These are phyloP conservation scores for Rosa persica DNA, from an alignment of 306 rosid species.

Conservation along the genomic window DNA sequence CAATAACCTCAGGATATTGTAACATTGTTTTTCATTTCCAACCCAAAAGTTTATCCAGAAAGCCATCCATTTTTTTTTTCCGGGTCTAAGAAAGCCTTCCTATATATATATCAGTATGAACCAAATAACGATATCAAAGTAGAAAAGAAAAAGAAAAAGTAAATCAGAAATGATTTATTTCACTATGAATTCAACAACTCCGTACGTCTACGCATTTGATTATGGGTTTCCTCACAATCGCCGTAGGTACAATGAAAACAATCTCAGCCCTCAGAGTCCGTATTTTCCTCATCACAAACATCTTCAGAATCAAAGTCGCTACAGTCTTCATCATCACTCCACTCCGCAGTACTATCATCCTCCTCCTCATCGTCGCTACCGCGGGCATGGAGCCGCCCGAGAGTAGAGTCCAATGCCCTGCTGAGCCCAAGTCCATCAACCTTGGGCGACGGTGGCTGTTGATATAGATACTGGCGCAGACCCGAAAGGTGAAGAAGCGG, in stretches of 20 bases:
- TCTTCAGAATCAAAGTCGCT: background rate
- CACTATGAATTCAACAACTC: background rate
- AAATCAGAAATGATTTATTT: background rate
- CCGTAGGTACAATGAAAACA: background rate
- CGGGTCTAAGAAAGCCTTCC: too few species aligned
- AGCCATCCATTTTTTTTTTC: too few species aligned
- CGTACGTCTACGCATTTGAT: background rate
- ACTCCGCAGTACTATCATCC: background rate
- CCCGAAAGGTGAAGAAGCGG: conserved; percentile 9
- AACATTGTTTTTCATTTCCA: background rate
- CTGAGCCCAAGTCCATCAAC: background rate
- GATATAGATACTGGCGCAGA: conserved; percentile 9
- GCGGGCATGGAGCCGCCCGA: conserved; percentile 2
- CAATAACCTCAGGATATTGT: background rate
- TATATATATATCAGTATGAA: background rate
- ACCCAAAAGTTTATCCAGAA: too few species aligned
- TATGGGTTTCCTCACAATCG: background rate
- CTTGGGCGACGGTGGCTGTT: background rate
- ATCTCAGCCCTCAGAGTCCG: background rate
- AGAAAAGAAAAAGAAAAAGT: background rate
- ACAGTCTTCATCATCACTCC: background rate
- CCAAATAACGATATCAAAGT: background rate
- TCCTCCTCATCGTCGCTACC: background rate
- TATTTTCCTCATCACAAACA: background rate
- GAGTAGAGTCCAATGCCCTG: background rate